Base-by-base conservation (phyloP, 306 rosid genomes). In the Corylus americana region DNA sequence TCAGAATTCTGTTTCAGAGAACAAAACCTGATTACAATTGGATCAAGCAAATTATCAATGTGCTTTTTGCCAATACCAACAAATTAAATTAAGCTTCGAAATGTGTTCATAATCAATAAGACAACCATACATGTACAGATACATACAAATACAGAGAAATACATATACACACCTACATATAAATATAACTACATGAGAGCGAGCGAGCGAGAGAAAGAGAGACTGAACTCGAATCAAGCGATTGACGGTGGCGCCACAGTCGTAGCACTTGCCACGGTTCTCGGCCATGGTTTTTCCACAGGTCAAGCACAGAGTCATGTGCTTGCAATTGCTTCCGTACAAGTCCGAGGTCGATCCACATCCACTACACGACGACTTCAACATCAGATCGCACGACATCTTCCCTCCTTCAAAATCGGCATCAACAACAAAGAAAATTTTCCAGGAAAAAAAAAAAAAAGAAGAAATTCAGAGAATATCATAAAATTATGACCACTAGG, bases 291-390 rank as follows among this genome's bases (percentile, higher is more conserved):
- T 78, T 85, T 94, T 92, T 79, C 95, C 98, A 54, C 98, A 94
- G 47, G 84, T 79, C 82, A 88, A 80, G 88, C 98, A 94, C 45
- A 95, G 81, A 20, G 97, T 92, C 97, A 91, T 81, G 87, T 92
- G 98, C 87, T 91, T 95, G 91, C 97, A 92, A 77, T 92, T 91
- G 90, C 98, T 95, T 50, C 98, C 98, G 80, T 95, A 95, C 80
- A 95, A 81, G 66, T 93, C 97, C 42, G 91, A 69, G 39, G 92
- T 89, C 44, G 97, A 85, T 54, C 93, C 92, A 70, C 98, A 95
- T 18, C 97, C 98, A 59, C 92, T 66, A 48, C 98, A 92, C n/a
- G 83, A 68, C 51, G 94, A 82, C 76, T 89, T 90, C 78, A 95
- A 75, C 39, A 80, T 51, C 82, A 92, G 82, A 77, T 91, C 97